A percentile compares a stretch with the other conserved stretches of the same genome.
These are phyloP conservation scores for Mortierella polycephala DNA, from an alignment of 371 early-diverging fungal genomes.

Conservation along the genomic window DNA sequence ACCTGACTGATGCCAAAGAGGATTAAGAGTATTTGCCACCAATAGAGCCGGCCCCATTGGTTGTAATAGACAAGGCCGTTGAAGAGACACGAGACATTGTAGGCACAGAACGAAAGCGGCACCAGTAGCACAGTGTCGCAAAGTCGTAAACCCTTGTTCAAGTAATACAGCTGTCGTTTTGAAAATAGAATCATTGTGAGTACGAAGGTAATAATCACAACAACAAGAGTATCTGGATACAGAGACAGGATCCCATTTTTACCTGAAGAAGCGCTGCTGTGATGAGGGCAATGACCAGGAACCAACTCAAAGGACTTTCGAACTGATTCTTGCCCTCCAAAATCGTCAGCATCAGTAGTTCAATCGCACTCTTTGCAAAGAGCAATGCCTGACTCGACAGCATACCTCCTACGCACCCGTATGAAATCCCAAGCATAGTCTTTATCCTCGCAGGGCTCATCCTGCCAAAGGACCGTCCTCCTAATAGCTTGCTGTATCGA, in stretches of 20 bases:
- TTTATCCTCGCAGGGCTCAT: slow-evolving; percentile 55
- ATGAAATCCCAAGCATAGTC: slow-evolving; percentile 65
- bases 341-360: slow-evolving; percentile 73
- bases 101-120: slow-evolving; percentile 83
- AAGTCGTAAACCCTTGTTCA: slow-evolving; percentile 78
- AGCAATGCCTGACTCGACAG: slow-evolving; percentile 81
- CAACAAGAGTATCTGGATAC: neutral
- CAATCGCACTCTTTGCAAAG: slow-evolving; percentile 86
- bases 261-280: slow-evolving; percentile 79
- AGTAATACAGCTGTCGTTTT: slow-evolving; percentile 72
- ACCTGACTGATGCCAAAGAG: slow-evolving; percentile 75
- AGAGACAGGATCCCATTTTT: slow-evolving; percentile 10
- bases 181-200: slow-evolving; percentile 8
- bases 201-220: neutral
- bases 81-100: slow-evolving; percentile 80
- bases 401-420: slow-evolving; percentile 77
- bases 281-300: slow-evolving; percentile 72
- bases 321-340: slow-evolving; percentile 74
- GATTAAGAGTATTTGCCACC: slow-evolving; percentile 74
- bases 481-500: slow-evolving; percentile 13
- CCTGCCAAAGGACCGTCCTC: slow-evolving; percentile 42
- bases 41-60: slow-evolving; percentile 73
- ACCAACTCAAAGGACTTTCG: slow-evolving; percentile 75
- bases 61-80: slow-evolving; percentile 86
- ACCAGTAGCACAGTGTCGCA: slow-evolving; percentile 84